phyloP scores from a whole-genome alignment of 805 yeast species.

The Wickerhamiella allomyrinae region DNA sequence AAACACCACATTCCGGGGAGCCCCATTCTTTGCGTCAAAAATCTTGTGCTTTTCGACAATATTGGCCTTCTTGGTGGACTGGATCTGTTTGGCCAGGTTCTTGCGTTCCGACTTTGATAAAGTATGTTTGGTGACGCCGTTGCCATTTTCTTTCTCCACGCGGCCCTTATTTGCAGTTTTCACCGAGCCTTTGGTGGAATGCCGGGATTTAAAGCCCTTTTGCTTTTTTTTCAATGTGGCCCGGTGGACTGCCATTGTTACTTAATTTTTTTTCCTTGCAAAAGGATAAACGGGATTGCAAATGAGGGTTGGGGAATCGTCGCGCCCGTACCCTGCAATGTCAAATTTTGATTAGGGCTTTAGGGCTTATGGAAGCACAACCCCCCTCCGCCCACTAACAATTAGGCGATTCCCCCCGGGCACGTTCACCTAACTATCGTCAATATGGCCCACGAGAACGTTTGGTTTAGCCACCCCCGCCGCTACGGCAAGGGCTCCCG shows the following conservation, averaged over 20 bases:
- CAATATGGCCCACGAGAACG: slow-evolving; percentile 99
- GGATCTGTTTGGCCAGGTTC: slow-evolving; percentile 64
- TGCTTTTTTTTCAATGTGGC: slow-evolving; percentile 71
- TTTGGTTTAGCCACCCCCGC: slow-evolving; percentile 99
- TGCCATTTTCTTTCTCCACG: slow-evolving; percentile 47
- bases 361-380: slow-evolving; percentile 1
- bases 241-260: slow-evolving; percentile 49
- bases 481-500: slow-evolving; percentile 99
- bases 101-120: slow-evolving; percentile 50
- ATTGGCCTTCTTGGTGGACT: slow-evolving; percentile 50
- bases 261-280: background rate
- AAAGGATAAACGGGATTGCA: background rate
- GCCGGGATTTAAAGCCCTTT: slow-evolving; percentile 83
- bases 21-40: slow-evolving; percentile 69
- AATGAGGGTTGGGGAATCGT: background rate
- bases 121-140: slow-evolving; percentile 27
- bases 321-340: background rate
- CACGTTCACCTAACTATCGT: slow-evolving; percentile 12
- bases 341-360: background rate
- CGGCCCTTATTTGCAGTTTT: slow-evolving; percentile 73
- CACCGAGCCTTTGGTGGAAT: slow-evolving; percentile 75
- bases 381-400: slow-evolving; percentile 3
- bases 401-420: background rate
- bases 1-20: slow-evolving; percentile 70
- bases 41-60: slow-evolving; percentile 46